phyloP scores from a whole-genome alignment of 2,329 filamentous ascomycete genomes.

The Apiospora koreana region DNA sequence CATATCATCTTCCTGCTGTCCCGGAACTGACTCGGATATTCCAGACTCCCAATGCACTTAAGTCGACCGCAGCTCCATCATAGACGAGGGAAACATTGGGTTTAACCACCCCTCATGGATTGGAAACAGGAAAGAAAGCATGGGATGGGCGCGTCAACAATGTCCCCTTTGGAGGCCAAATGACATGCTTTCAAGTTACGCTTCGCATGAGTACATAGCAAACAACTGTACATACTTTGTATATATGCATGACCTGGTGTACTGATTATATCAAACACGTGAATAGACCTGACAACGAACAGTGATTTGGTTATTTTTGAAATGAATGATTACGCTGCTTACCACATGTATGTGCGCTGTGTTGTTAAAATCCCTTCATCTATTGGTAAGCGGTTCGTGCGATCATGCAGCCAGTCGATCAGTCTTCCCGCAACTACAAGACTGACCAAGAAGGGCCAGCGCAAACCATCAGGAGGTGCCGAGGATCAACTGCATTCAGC shows the following conservation, averaged over 20 bases:
- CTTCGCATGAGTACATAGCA: not conserved
- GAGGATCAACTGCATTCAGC: too few species aligned
- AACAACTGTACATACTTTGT: not conserved
- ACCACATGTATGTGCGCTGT: too few species aligned
- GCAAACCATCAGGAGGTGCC: too few species aligned
- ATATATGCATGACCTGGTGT: not conserved
- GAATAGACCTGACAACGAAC: not conserved
- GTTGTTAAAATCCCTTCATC: too few species aligned
- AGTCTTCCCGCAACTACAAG: too few species aligned
- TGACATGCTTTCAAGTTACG: not conserved
- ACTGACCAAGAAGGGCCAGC: too few species aligned
- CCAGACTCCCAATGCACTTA: slow-evolving; percentile 5
- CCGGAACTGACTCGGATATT: not conserved
- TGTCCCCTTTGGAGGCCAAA: not conserved
- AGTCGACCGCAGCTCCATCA: not conserved
- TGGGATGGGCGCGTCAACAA: not conserved
- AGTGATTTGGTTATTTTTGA: not conserved
- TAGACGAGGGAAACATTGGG: too few species aligned
- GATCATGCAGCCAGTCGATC: too few species aligned
- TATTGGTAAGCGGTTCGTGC: too few species aligned
- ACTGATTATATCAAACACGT: not conserved
- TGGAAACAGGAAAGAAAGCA: not conserved
- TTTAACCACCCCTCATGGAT: too few species aligned
- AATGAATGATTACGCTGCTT: too few species aligned
- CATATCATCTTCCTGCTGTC: not conserved